phyloP scores from a whole-genome alignment of 108 stramenopile species.

The Skeletonema marinoi region DNA sequence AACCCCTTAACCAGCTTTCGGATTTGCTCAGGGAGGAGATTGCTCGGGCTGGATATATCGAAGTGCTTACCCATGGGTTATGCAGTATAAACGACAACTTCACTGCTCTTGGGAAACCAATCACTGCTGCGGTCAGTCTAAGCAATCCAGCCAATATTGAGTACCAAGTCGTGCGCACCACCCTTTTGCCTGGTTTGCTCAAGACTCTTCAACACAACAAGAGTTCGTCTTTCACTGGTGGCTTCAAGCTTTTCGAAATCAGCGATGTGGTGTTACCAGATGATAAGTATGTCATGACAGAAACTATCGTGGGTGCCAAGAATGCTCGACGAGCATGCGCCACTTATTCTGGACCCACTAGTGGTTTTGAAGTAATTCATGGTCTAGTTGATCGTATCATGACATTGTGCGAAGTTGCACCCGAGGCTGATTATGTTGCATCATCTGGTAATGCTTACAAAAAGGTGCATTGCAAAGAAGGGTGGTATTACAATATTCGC shows the following conservation, averaged over 20 bases:
- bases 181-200: constrained; percentile 93
- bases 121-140: constrained; percentile 81
- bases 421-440: constrained; percentile 74
- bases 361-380: constrained; percentile 99
- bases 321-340: constrained; percentile 90
- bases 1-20: constrained; percentile 88
- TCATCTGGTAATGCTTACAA: constrained; percentile 71
- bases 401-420: constrained; percentile 91
- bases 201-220: constrained; percentile 96
- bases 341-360: constrained; percentile 91
- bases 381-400: constrained; percentile 97
- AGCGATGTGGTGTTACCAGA: constrained; percentile 95
- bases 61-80: constrained; percentile 92
- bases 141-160: constrained; percentile 97
- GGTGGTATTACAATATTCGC: constrained; percentile 81
- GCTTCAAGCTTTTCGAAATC: constrained; percentile 95
- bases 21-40: constrained; percentile 98
- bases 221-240: constrained; percentile 70
- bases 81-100: constrained; percentile 94
- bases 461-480: constrained; percentile 77
- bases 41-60: constrained; percentile 92
- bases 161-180: constrained; percentile 97
- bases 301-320: constrained; percentile 92
- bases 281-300: constrained; percentile 75
- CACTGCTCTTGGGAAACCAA: constrained; percentile 76